Percentiles rank a stretch among this genome's conserved stretches.
Evolutionary conservation across 345 rosid genomes (phyloP).

Genomic region (Melaleuca alternifolia): DNA sequence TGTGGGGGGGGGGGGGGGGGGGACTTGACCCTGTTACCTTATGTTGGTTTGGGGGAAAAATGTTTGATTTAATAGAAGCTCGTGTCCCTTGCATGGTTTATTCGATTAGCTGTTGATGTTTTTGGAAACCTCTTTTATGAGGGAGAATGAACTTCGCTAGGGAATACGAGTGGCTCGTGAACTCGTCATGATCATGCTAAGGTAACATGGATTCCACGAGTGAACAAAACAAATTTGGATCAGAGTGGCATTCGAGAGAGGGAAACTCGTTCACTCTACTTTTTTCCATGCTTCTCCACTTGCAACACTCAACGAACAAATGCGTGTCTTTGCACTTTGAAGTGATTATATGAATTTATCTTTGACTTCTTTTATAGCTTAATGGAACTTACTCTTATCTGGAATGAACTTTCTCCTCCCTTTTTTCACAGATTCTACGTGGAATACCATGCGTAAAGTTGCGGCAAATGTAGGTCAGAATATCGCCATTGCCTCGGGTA

Average conservation of each 20-base stretch:
- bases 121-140: background rate
- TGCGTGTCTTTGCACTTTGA: background rate
- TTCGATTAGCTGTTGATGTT: background rate
- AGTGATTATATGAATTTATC: background rate
- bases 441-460: background rate
- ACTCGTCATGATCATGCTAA: background rate
- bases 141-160: background rate
- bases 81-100: too few species aligned
- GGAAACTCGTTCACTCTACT: background rate
- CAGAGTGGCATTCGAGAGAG: background rate
- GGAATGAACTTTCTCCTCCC: too few species aligned
- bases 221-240: background rate
- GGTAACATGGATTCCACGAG: background rate
- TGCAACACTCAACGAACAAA: too few species aligned
- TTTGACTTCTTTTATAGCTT: background rate
- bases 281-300: background rate
- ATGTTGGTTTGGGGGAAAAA: background rate
- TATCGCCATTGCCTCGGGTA: background rate
- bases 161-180: background rate
- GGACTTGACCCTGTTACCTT: background rate
- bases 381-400: background rate
- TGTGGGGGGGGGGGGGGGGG: too few species aligned
- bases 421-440: background rate
- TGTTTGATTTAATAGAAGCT: background rate
- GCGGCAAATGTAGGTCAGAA: rapidly evolving